Percentiles rank a stretch among this genome's conserved stretches.
Evolutionary conservation across 2,329 filamentous ascomycete genomes (phyloP).

Genomic region (Fusarium sp.): DNA sequence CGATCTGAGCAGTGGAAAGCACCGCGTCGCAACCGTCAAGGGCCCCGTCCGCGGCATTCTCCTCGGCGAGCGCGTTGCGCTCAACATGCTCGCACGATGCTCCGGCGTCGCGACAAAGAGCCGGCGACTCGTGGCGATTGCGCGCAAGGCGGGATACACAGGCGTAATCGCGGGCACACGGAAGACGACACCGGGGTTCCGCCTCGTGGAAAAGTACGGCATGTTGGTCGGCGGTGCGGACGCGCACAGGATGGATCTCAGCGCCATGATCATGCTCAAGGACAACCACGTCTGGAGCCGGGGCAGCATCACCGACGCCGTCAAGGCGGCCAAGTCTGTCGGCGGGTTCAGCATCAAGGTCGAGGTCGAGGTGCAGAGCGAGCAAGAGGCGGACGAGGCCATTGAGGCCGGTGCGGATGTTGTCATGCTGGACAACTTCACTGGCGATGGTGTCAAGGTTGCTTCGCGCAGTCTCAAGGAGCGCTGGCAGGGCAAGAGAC

Average conservation of each 20-base stretch:
- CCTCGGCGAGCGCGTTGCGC: conserved; percentile 90
- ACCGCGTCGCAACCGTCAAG: conserved; percentile 79
- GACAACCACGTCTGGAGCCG: conserved; percentile 98
- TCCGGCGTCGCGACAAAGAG: conserved; percentile 86
- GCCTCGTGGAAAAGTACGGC: conserved; percentile 96
- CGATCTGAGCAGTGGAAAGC: conserved; percentile 66
- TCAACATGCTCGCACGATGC: conserved; percentile 91
- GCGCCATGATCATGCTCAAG: conserved; percentile 98
- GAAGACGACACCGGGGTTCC: conserved; percentile 96
- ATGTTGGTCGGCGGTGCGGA: conserved; percentile 96
- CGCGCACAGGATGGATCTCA: conserved; percentile 89
- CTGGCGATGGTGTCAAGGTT: conserved; percentile 77
- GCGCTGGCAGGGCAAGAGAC: conserved; percentile 77
- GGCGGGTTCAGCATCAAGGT: conserved; percentile 94
- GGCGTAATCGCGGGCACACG: conserved; percentile 92
- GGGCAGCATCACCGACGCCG: conserved; percentile 86
- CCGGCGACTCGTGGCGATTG: conserved; percentile 63
- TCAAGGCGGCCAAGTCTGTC: conserved; percentile 82
- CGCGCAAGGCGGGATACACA: conserved; percentile 76
- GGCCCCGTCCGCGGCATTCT: conserved; percentile 84
- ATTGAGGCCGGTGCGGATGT: conserved; percentile 92
- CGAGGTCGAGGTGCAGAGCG: conserved; percentile 92
- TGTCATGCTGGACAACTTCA: conserved; percentile 98
- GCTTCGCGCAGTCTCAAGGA: conserved; percentile 82
- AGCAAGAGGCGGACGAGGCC: conserved; percentile 90